Base-by-base conservation (phyloP, 805 yeast species). In the Yarrowia bubula region DNA sequence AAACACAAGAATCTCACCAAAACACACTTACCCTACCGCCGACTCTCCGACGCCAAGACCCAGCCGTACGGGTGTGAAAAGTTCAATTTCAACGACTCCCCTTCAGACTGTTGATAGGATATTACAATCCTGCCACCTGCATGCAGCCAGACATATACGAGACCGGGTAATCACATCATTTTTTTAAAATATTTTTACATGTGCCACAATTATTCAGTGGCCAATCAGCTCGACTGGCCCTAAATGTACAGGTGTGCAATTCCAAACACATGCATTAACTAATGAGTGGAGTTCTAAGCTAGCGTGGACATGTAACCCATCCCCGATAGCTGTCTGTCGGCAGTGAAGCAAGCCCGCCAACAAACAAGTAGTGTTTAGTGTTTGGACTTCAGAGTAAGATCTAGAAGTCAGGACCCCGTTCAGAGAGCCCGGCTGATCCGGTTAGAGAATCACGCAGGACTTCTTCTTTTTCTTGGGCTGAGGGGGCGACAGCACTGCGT, bases 401-500 rank as follows among this genome's bases (percentile, higher is more conserved):
- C 44, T 41, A 22, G 18, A 14, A 17, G 53, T 22, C 11, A n/a
- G 38, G 51, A 5, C 28, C 28, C 28, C 28, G 28, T 22, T 22
- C 9, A 47, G 38, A n/a, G 51, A 37, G 14, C 51, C 51, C 53
- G n/a, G 15, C 53, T 39, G 33, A 10, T 11, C 31, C 31, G 46
- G 7, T 11, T 74, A 83, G 65, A 83, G 71, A 64, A 83, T 80
- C 3, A 73, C 70, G 74, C 87, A 84, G 70, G 80, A 82, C 69
- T 81, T 81, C 63, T 78, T 75, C 75, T 81, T 81, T 73, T 79
- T 81, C 61, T 77, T 69, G 65, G 72, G 74, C 65, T 66, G 66
- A 84, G 82, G 60, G 88, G 71, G 70, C n/a, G 68, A 77, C 64
- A 87, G 80, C 11, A 88, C 92, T 0, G 87, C 81, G 68, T 85